Evolutionary conservation across 2,329 filamentous ascomycete genomes (phyloP).

Genomic region (Raffaelea ambrosiae): DNA sequence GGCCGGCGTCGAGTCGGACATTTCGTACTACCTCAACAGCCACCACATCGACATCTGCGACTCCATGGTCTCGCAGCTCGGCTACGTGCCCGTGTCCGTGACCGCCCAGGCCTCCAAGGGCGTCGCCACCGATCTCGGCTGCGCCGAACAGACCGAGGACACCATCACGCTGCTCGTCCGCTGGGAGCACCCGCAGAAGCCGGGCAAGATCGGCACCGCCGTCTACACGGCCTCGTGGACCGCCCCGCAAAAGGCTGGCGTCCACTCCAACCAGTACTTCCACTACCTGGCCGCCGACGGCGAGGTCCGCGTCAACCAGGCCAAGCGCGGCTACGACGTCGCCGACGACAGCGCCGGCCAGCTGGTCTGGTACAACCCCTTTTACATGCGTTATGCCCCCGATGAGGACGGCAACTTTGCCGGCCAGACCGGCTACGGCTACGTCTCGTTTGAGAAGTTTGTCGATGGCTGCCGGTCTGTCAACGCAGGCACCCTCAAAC

Average conservation of each 20-base stretch:
- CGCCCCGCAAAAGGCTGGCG: conserved; percentile 81
- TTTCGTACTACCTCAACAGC: conserved; percentile 92
- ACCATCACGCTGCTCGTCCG: conserved; percentile 87
- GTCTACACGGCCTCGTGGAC: conserved; percentile 96
- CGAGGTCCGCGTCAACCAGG: conserved; percentile 85
- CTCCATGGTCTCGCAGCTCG: conserved; percentile 69
- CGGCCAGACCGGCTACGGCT: conserved; percentile 86
- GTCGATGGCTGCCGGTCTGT: conserved; percentile 75
- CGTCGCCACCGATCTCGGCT: conserved; percentile 70
- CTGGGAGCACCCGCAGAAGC: conserved; percentile 67
- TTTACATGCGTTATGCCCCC: conserved; percentile 91
- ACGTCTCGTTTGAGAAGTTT: conserved; percentile 93
- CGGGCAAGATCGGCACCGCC: conserved; percentile 66
- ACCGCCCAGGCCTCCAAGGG: conserved; percentile 71
- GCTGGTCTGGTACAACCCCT: conserved; percentile 85
- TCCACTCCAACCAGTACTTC: conserved; percentile 97
- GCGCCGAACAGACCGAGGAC: conserved; percentile 75
- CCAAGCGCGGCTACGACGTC: conserved; percentile 84
- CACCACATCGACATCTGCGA: conserved; percentile 92
- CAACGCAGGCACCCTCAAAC: conserved; percentile 62
- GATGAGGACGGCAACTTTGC: conserved; percentile 93
- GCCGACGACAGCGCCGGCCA: conserved; percentile 67
- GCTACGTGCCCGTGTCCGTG: conserved; percentile 70
- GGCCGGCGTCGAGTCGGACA: conserved; percentile 87
- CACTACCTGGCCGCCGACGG: conserved; percentile 82